Evolutionary conservation across 495 filamentous ascomycete genomes (phyloP).

Genomic region (Penicillium lividum): DNA sequence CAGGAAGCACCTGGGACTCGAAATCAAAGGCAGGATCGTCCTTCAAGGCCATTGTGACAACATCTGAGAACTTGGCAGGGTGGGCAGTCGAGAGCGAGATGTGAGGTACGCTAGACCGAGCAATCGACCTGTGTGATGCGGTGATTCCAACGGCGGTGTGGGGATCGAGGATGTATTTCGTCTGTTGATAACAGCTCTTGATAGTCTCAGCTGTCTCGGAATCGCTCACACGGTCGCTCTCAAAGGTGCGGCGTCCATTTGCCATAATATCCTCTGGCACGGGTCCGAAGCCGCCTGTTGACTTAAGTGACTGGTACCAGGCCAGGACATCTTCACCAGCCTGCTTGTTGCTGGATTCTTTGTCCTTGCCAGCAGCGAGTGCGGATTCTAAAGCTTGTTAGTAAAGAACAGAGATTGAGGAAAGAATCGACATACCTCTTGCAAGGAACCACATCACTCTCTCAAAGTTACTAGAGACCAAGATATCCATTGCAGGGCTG

Average conservation of each 20-base stretch:
- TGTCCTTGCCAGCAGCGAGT: slow-evolving; percentile 7
- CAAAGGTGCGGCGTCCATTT: slow-evolving; percentile 57
- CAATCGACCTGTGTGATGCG: slow-evolving; percentile 55
- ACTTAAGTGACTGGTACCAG: slow-evolving; percentile 72
- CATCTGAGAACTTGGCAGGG: slow-evolving; percentile 4
- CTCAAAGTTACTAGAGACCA: slow-evolving; percentile 95
- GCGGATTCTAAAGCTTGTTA: slow-evolving; percentile 3
- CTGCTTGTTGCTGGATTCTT: slow-evolving; percentile 30
- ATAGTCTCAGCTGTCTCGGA: slow-evolving; percentile 30
- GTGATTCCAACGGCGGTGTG: slow-evolving; percentile 86
- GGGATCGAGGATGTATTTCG: slow-evolving; percentile 79
- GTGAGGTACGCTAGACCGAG: slow-evolving; percentile 62
- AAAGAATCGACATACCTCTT: slow-evolving; percentile 19
- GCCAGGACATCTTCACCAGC: slow-evolving; percentile 64
- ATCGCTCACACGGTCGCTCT: not conserved
- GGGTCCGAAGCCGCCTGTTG: slow-evolving; percentile 66
- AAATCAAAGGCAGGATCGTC: not conserved
- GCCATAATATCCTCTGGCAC: slow-evolving; percentile 63
- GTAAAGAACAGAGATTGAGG: not conserved
- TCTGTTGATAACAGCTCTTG: not conserved
- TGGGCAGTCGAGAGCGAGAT: slow-evolving; percentile 59
- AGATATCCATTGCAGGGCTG: slow-evolving; percentile 94
- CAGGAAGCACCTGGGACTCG: slow-evolving; percentile 1
- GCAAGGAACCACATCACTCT: slow-evolving; percentile 92
- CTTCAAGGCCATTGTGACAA: not conserved